phyloP scores from a whole-genome alignment of 306 rosid genomes.

The Astragalus membranaceus region DNA sequence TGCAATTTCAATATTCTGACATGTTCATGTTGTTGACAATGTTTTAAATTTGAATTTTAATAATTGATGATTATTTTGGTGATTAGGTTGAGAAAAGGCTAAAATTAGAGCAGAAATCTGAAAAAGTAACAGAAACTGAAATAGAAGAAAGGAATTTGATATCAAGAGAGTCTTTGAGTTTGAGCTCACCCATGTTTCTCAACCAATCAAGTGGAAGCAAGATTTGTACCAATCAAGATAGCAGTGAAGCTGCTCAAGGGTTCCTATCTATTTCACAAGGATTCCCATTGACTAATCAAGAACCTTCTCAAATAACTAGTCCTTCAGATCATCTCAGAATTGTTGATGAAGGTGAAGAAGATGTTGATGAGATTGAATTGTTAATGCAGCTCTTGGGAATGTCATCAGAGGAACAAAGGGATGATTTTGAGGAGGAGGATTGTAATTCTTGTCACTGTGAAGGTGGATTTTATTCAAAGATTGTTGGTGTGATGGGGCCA shows the following conservation, averaged over 20 bases:
- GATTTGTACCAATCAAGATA: slow-evolving; percentile 22
- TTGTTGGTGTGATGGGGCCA: slow-evolving; percentile 77
- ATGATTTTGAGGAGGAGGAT: slow-evolving; percentile 18
- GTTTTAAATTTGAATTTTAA: not conserved
- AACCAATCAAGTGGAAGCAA: slow-evolving; percentile 23
- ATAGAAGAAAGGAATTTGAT: slow-evolving; percentile 9
- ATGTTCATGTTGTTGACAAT: not conserved
- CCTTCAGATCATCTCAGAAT: not conserved
- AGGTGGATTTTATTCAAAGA: slow-evolving; percentile 70
- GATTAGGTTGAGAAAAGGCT: slow-evolving; percentile 71
- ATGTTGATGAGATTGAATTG: slow-evolving; percentile 51
- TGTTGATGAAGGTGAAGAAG: slow-evolving; percentile 20
- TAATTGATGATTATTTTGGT: not conserved
- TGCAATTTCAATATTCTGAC: not conserved
- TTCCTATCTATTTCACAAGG: slow-evolving; percentile 58
- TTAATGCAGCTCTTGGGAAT: slow-evolving; percentile 56
- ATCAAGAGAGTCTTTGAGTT: slow-evolving; percentile 18
- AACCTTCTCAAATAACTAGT: slow-evolving; percentile 19
- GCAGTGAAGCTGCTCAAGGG: slow-evolving; percentile 53
- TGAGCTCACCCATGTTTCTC: slow-evolving; percentile 56
- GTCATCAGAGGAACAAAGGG: slow-evolving; percentile 25
- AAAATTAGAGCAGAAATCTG: slow-evolving; percentile 42
- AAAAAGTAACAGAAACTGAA: not conserved
- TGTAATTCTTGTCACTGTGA: slow-evolving; percentile 62
- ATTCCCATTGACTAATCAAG: slow-evolving; percentile 29